These are phyloP conservation scores for Neonectria coccinea DNA, from an alignment of 2,329 filamentous ascomycete genomes.

Conservation along the genomic window DNA sequence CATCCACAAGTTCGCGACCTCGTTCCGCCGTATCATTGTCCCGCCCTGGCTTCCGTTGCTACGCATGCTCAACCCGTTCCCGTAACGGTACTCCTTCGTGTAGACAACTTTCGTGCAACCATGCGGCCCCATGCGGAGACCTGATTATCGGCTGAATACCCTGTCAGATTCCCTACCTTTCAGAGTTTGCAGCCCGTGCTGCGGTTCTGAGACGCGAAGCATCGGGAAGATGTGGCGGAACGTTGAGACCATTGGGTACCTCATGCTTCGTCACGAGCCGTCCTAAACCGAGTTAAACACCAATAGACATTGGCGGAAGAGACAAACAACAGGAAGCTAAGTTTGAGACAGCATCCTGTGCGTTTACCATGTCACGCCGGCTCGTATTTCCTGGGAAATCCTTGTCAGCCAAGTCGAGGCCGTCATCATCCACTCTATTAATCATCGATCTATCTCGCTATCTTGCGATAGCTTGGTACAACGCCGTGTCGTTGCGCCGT, in stretches of 20 bases:
- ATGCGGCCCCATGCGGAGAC: neutral
- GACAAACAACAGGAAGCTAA: neutral
- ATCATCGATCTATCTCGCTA: conserved; percentile 10
- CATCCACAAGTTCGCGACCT: neutral
- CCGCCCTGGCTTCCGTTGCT: neutral
- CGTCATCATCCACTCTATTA: conserved; percentile 21
- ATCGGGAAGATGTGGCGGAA: neutral
- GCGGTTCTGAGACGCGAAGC: neutral
- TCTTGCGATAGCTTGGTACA: conserved; percentile 18
- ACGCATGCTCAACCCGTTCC: neutral
- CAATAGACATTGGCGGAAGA: neutral
- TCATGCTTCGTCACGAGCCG: neutral
- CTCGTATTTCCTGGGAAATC: neutral
- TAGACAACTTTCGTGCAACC: neutral
- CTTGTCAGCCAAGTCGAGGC: neutral
- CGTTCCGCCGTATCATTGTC: neutral
- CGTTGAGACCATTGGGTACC: neutral
- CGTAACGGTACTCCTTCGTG: neutral
- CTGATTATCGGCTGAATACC: neutral
- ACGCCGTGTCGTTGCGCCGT: conserved; percentile 12
- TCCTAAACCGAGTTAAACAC: no score
- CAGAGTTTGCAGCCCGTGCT: neutral
- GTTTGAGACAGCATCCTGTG: no score
- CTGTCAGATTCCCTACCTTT: neutral
- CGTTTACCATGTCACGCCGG: neutral